These are phyloP conservation scores for Syncephalastrum monosporum DNA, from an alignment of 371 early-diverging fungal genomes.

Conservation along the genomic window DNA sequence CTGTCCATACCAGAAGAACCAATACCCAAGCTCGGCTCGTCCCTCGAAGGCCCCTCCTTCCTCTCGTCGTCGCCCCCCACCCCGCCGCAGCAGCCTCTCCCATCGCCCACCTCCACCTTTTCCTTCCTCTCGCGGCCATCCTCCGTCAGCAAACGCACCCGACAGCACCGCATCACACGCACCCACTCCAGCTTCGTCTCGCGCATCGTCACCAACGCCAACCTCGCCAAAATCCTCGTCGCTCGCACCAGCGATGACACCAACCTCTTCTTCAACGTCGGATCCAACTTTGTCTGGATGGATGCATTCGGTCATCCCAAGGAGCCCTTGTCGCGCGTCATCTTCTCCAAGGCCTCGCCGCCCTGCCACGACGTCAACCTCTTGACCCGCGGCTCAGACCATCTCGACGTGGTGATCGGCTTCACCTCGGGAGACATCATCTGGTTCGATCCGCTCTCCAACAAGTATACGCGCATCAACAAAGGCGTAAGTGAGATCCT, in stretches of 20 bases:
- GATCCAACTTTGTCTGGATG: conserved; percentile 76
- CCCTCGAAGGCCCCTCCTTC: conserved; percentile 13
- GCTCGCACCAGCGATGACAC: conserved; percentile 67
- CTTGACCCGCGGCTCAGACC: conserved; percentile 69
- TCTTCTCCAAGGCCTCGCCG: conserved; percentile 78
- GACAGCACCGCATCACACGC: conserved; percentile 60
- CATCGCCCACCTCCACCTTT: conserved; percentile 22
- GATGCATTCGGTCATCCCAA: conserved; percentile 69
- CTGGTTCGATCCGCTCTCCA: conserved; percentile 78
- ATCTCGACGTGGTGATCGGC: conserved; percentile 79
- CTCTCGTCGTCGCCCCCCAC: conserved; percentile 9
- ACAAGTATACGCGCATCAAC: conserved; percentile 67
- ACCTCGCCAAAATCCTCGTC: conserved; percentile 76
- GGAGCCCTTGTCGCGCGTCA: conserved; percentile 81
- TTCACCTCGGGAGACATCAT: conserved; percentile 87
- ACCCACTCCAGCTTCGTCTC: conserved; percentile 77
- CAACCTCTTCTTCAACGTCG: conserved; percentile 84
- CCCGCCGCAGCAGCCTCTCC: not conserved
- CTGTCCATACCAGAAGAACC: conserved; percentile 21
- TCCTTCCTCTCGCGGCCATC: conserved; percentile 34
- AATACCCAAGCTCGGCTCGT: conserved; percentile 21
- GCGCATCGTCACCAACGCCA: conserved; percentile 80
- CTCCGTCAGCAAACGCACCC: conserved; percentile 33
- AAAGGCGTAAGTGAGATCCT: conserved; percentile 33
- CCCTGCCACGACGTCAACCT: conserved; percentile 89